phyloP scores from a whole-genome alignment of 306 rosid species.

The Lagenaria siceraria region DNA sequence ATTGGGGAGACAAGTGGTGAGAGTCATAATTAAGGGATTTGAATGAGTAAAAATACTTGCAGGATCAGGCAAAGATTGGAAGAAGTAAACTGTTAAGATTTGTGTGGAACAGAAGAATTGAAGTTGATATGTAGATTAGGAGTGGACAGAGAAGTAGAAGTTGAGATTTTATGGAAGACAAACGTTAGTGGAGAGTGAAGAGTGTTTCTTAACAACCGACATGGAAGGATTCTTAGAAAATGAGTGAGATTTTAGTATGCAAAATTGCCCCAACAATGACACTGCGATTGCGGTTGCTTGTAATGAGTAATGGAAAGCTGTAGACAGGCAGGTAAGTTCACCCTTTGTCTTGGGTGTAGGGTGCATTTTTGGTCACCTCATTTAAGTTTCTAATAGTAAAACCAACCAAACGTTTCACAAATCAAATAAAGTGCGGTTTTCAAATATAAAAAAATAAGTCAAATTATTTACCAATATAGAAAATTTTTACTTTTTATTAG shows the following conservation, averaged over 20 bases:
- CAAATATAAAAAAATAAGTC: no score
- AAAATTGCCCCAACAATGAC: background rate
- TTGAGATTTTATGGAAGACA: background rate
- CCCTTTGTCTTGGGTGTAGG: background rate
- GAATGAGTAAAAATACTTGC: background rate
- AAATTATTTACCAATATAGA: no score
- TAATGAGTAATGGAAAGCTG: background rate
- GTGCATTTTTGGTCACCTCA: background rate
- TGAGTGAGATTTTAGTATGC: background rate
- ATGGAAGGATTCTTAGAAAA: background rate
- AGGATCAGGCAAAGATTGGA: background rate
- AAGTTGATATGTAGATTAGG: background rate
- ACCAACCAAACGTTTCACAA: background rate
- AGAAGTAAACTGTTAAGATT: background rate
- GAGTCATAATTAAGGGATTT: background rate
- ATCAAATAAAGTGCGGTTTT: no score
- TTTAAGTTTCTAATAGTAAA: background rate
- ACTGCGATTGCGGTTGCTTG: background rate
- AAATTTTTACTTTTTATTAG: no score
- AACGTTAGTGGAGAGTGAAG: background rate
- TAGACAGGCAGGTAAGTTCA: background rate
- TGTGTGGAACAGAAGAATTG: background rate
- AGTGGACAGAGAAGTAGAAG: background rate
- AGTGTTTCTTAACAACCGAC: slow-evolving; percentile 3
- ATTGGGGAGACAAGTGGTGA: background rate